Conservation (phyloP, 257 asterid genomes). For the Solanum chilense region DNA sequence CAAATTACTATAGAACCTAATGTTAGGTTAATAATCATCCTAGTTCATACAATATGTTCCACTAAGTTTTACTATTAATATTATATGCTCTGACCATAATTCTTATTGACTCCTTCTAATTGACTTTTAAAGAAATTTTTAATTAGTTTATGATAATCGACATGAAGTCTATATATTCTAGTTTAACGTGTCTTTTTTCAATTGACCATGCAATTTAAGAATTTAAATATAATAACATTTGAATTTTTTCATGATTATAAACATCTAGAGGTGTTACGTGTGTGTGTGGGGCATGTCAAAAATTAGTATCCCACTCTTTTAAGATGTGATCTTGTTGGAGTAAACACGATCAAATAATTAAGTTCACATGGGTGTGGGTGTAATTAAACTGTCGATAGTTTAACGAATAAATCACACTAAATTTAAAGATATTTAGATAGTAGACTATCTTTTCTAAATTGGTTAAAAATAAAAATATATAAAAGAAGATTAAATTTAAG, state of each 20-base stretch:
- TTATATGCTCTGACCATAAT: not conserved
- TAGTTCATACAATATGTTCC: not conserved
- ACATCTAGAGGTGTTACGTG: not conserved
- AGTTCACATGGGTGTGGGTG: not conserved
- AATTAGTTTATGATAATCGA: not conserved
- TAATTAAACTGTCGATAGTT: not conserved
- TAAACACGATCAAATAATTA: not conserved
- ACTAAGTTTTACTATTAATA: not conserved
- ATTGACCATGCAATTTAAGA: not conserved
- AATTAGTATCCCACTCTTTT: not conserved
- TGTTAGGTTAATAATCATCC: not conserved
- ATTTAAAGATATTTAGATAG: not conserved
- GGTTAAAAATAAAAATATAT: not conserved
- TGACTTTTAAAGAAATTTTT: not conserved
- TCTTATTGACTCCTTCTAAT: not conserved
- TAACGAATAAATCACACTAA: not conserved
- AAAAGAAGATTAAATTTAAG: not conserved
- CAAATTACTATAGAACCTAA: not conserved
- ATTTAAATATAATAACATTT: not conserved
- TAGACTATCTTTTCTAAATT: not conserved
- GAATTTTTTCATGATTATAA: not conserved
- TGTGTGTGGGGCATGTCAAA: not conserved
- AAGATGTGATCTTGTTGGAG: not conserved
- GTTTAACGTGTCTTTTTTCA: not conserved
- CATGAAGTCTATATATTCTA: not conserved